phyloP scores from a whole-genome alignment of 768 basidiomycete species.

The Boletus rubropictus region DNA sequence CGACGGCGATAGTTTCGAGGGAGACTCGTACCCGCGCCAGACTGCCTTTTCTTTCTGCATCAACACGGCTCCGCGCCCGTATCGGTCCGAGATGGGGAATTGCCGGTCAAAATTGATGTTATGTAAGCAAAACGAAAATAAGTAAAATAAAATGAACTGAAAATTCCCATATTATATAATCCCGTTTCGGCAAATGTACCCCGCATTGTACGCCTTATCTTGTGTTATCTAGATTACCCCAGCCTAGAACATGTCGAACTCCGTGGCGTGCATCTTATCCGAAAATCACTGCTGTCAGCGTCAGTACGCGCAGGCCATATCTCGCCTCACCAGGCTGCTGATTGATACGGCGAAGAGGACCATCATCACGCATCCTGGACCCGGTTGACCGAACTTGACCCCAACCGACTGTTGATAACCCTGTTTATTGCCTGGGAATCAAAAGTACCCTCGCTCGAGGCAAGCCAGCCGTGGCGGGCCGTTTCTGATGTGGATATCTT shows the following conservation, averaged over 20 bases:
- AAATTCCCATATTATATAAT: constrained; percentile 9
- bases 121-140: neutral
- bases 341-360: too few species aligned
- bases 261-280: constrained; percentile 2
- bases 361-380: too few species aligned
- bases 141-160: too few species aligned
- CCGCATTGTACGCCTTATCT: constrained; percentile 24
- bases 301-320: too few species aligned
- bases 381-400: too few species aligned
- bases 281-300: constrained; percentile 10
- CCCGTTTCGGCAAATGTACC: constrained; percentile 2
- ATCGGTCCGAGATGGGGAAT: constrained; percentile 24
- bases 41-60: constrained; percentile 6
- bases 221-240: constrained; percentile 26
- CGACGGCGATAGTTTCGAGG: constrained; percentile 5
- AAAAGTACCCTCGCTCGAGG: neutral
- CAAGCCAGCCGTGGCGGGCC: neutral
- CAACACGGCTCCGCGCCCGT: constrained; percentile 20
- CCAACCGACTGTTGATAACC: too few species aligned
- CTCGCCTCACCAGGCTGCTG: too few species aligned
- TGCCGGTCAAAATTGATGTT: constrained; percentile 5
- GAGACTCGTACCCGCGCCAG: neutral
- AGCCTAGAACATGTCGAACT: constrained; percentile 11
- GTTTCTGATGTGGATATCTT: constrained; percentile 2
- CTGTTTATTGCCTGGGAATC: neutral